Percentiles rank a stretch among this genome's conserved stretches.
Conservation (phyloP, 192 early-diverging fungal species). For the Gonapodya prolifera region DNA sequence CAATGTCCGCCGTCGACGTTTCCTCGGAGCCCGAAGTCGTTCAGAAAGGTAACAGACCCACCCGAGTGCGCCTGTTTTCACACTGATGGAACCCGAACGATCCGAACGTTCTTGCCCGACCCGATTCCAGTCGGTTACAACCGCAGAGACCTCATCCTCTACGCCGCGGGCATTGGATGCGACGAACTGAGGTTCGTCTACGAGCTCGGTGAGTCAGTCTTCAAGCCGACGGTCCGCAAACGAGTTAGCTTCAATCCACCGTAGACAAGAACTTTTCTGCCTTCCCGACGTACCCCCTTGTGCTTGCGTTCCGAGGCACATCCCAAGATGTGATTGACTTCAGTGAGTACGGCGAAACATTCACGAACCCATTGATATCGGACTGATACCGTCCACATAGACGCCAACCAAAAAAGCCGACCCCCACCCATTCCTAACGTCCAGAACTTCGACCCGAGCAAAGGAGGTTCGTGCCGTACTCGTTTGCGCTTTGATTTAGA, state of each 20-base stretch:
- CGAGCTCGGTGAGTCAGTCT: slow-evolving; percentile 24
- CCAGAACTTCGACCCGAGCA: background rate
- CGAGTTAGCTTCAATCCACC: background rate
- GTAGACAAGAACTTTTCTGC: slow-evolving; percentile 42
- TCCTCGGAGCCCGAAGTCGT: background rate
- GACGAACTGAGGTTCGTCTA: slow-evolving; percentile 45
- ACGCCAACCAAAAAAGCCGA: background rate
- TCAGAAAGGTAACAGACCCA: background rate
- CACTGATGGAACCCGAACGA: too few species aligned
- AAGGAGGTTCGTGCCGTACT: background rate
- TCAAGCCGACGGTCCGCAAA: background rate
- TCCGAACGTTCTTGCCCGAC: too few species aligned
- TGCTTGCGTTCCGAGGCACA: slow-evolving; percentile 27
- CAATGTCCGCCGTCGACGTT: slow-evolving; percentile 1
- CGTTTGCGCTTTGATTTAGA: background rate
- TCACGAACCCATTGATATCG: too few species aligned
- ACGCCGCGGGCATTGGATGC: slow-evolving; percentile 41
- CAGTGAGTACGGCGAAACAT: background rate
- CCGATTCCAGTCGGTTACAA: slow-evolving; percentile 17
- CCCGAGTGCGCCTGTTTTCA: too few species aligned
- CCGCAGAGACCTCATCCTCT: slow-evolving; percentile 54
- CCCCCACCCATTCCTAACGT: background rate
- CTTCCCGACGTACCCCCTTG: slow-evolving; percentile 61
- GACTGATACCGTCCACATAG: background rate
- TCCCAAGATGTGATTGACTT: background rate